Percentiles rank a stretch among this genome's conserved stretches.
Conservation (phyloP, 2,329 filamentous ascomycete species). For the Kalmusia sp. region DNA sequence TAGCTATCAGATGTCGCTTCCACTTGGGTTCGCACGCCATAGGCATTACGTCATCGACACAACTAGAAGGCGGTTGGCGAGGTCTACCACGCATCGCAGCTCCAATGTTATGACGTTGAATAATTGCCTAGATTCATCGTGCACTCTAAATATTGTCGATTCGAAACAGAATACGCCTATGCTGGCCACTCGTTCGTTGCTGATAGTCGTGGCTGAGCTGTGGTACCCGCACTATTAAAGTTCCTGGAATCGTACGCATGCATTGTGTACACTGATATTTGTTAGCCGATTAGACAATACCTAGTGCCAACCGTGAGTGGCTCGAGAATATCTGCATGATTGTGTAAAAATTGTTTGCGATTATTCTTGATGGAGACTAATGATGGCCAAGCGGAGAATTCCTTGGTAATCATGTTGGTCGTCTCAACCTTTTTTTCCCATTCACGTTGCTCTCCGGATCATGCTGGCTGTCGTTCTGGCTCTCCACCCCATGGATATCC, state of each 20-base stretch:
- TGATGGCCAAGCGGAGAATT: constrained; percentile 53
- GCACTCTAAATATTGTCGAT: too few species aligned
- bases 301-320: constrained; percentile 58
- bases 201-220: background rate
- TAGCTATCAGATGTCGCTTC: background rate
- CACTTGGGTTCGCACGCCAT: too few species aligned
- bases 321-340: constrained; percentile 62
- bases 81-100: too few species aligned
- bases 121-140: too few species aligned
- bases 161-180: too few species aligned
- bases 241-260: constrained; percentile 69
- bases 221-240: too few species aligned
- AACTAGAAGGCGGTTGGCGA: too few species aligned
- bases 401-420: constrained; percentile 61
- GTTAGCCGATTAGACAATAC: constrained; percentile 47
- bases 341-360: constrained; percentile 55
- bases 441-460: constrained; percentile 53
- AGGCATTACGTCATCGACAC: too few species aligned
- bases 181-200: too few species aligned
- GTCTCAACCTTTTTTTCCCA: constrained; percentile 61
- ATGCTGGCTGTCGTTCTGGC: constrained; percentile 63
- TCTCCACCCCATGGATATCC: constrained; percentile 56
- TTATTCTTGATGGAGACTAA: constrained; percentile 49
- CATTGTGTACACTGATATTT: constrained; percentile 56
- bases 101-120: too few species aligned